Base-by-base conservation (phyloP, 1,139 yeast genomes). In the Kodamaea arcana region DNA sequence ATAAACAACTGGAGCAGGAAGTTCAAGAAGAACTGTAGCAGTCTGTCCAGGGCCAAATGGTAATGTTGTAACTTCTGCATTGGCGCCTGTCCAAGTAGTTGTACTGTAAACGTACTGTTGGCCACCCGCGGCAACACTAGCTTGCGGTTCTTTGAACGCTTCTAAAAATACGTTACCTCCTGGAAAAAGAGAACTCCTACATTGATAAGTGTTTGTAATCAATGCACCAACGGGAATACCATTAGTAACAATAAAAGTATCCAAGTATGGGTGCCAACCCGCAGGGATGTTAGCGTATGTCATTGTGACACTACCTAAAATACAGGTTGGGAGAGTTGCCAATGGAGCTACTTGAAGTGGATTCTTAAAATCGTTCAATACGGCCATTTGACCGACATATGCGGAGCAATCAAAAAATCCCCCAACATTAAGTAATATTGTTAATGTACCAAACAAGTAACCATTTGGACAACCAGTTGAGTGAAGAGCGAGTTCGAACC, bases 281-380 rank as follows among this genome's bases (percentile, higher is more conserved):
- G 61, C 56, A 3, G 68, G 65, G 26, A 61, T 37, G 33, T 54
- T 50, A 2, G 27, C 13, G 41, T 51, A 61, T 4, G 33, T 35
- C 4, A 54, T 41, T 0, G 34, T 28, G 30, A 40, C 41, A 1
- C 42, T 32, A 4, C 31, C 29, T 0, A 45, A 9, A n/a, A 46
- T 29, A 47, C 65, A 60, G 1, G 43, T 15, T 24, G 26, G 40
- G 2, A 31, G 24, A 4, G 36, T 33, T 14, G 42, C 33, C 6
- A 18, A 18, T 9, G 22, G 6, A 18, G 6, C 9, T 7, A 9
- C 22, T 9, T 18, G 22, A 18, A 9, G 6, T 16, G 62, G 57
- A 8, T 12, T 25, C 26, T 36, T 44, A 54, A 54, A 60, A 3
- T 35, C 47, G 40, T 59, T 60, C 16, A 51, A 22, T 3, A 35